phyloP scores from a whole-genome alignment of 2,329 filamentous ascomycete species.

The Stromatinia cepivora region DNA sequence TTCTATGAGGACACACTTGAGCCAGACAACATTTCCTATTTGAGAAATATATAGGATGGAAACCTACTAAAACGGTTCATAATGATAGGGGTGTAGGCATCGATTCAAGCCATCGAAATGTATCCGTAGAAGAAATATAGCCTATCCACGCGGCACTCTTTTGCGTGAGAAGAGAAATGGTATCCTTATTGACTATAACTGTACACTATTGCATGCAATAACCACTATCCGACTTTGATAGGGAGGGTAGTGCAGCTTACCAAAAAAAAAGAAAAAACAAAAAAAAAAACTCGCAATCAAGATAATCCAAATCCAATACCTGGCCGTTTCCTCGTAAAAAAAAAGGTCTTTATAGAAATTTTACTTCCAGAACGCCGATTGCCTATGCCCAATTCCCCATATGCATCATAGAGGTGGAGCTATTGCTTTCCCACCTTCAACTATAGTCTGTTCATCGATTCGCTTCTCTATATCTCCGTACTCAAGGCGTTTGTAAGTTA shows the following conservation, averaged over 20 bases:
- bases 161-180: background rate
- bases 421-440: constrained; percentile 55
- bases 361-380: background rate
- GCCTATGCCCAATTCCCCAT: background rate
- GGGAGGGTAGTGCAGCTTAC: background rate
- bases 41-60: too few species aligned
- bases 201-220: background rate
- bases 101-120: background rate
- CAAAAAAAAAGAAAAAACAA: background rate
- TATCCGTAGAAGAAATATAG: background rate
- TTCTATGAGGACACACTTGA: too few species aligned
- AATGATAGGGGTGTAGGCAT: background rate
- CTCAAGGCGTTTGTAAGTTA: constrained; percentile 90
- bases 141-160: background rate
- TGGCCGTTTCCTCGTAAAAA: background rate
- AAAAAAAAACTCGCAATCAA: background rate
- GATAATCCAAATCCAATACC: background rate
- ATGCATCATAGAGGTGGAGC: background rate
- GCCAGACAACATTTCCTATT: too few species aligned
- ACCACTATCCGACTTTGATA: constrained; percentile 5
- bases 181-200: background rate
- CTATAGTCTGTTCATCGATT: constrained; percentile 65
- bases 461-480: constrained; percentile 54
- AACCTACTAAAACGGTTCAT: background rate
- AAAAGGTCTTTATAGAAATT: background rate